These are phyloP conservation scores for Zymoseptoria passerinii DNA, from an alignment of 2,329 filamentous ascomycete genomes.

Conservation along the genomic window DNA sequence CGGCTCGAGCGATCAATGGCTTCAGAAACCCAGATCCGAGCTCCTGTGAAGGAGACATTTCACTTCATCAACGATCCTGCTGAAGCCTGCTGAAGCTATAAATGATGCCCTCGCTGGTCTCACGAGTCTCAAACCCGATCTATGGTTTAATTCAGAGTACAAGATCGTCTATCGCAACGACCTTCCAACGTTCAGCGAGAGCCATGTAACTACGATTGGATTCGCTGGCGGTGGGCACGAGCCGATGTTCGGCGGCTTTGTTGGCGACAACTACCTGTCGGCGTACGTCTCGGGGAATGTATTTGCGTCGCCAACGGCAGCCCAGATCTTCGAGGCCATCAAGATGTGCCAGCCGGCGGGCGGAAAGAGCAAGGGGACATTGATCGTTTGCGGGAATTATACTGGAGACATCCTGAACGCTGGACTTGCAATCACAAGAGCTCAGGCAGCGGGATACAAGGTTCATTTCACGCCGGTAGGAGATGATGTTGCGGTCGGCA, in stretches of 20 bases:
- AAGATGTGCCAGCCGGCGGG: slow-evolving; percentile 46
- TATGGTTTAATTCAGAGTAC: slow-evolving; percentile 29
- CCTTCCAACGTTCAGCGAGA: slow-evolving; percentile 23
- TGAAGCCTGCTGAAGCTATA: slow-evolving; percentile 28
- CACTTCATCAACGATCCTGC: slow-evolving; percentile 32
- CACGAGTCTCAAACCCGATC: slow-evolving; percentile 27
- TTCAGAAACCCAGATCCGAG: slow-evolving; percentile 15
- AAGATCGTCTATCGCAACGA: slow-evolving; percentile 32
- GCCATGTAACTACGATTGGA: slow-evolving; percentile 30
- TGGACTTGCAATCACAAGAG: slow-evolving; percentile 52
- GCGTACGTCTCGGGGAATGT: slow-evolving; percentile 55
- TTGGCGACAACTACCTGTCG: slow-evolving; percentile 53
- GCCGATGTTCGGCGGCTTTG: slow-evolving; percentile 57
- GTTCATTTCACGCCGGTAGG: slow-evolving; percentile 54
- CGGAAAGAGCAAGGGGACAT: slow-evolving; percentile 38
- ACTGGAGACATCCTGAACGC: slow-evolving; percentile 58
- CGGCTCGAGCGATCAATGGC: slow-evolving; percentile 11
- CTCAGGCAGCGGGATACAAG: slow-evolving; percentile 45
- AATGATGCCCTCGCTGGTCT: slow-evolving; percentile 30
- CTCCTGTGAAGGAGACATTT: slow-evolving; percentile 28
- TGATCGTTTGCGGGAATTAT: slow-evolving; percentile 58
- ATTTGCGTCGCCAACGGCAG: slow-evolving; percentile 56
- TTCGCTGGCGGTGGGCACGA: slow-evolving; percentile 39
- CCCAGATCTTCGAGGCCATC: slow-evolving; percentile 54
- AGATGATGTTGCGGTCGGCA: slow-evolving; percentile 58